Evolutionary conservation across 2,329 filamentous ascomycete species (phyloP), one percentile per base, ranked within the genome.

Genomic region (Emergomyces pasteurianus): DNA sequence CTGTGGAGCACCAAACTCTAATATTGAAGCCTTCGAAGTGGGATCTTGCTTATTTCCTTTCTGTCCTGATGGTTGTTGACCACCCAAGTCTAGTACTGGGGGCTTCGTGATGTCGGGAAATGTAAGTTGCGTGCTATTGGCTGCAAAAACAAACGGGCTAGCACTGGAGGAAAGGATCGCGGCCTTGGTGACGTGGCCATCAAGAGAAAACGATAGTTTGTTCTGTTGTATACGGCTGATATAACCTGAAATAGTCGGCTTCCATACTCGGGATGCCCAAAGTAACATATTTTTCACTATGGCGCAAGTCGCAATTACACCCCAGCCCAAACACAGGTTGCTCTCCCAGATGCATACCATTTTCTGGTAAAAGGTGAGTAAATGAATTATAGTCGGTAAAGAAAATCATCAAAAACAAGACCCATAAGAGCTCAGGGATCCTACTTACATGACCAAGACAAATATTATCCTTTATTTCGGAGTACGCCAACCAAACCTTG

Each of bases 211-310:
- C 28, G 18, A 34, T 10, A 9, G 26, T 12, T 53, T 34, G 28
- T 28, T 36, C 34, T 34, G 49, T 8, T n/a, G 49, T 31, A 53
- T 53, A 34, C n/a, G 26, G n/a, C 49, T 53, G 34, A 56, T 56
- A 28, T 42, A 31, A 3, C 40, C 54, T 38, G 54, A 23, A 23
- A 56, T 31, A 6, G 21, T 31, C 40, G 54, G 54, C 12, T 43
- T 56, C 40, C 34, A 56, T 56, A 56, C 54, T 56, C 54, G 16
- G 16, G 54, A 40, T 26, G 54, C n/a, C 54, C 54, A 56, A 42
- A 56, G 34, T 42, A 56, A 10, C 54, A 56, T 56, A 56, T 56
- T 56, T 18, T 56, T 18, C 16, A 56, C 40, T 10, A 56, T 56
- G 1, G 2, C 2, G 23, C 36, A 31, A 56, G 40, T 31, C 21